Percentiles rank a stretch among this genome's conserved stretches.
These are phyloP conservation scores for Aspergillus pseudonomiae DNA, from an alignment of 2,329 filamentous ascomycete genomes.

Conservation along the genomic window DNA sequence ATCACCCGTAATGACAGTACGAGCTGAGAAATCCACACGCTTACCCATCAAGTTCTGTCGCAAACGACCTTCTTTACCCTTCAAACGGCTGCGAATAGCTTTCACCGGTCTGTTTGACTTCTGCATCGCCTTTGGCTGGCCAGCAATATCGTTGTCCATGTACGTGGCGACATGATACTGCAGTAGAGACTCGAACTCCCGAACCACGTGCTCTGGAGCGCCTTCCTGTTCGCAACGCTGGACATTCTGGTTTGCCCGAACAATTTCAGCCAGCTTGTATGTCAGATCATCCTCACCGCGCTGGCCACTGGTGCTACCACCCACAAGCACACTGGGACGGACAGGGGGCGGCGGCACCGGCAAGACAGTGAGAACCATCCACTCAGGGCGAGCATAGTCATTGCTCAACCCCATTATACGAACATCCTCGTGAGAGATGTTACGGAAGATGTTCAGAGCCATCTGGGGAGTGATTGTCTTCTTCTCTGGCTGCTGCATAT, in stretches of 20 bases:
- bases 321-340: slow-evolving; percentile 94
- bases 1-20: slow-evolving; percentile 99
- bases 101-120: slow-evolving; percentile 97
- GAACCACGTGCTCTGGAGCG: slow-evolving; percentile 84
- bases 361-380: slow-evolving; percentile 95
- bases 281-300: slow-evolving; percentile 98
- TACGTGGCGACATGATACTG: slow-evolving; percentile 99
- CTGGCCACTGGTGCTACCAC: slow-evolving; percentile 87
- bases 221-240: slow-evolving; percentile 88
- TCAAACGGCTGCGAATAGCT: slow-evolving; percentile 92
- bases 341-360: slow-evolving; percentile 95
- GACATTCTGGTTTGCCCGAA: slow-evolving; percentile 95
- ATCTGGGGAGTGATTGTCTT: slow-evolving; percentile 79
- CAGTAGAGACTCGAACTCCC: slow-evolving; percentile 86
- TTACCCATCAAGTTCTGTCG: slow-evolving; percentile 99
- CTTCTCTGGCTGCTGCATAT: slow-evolving; percentile 73
- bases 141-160: slow-evolving; percentile 99
- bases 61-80: slow-evolving; percentile 98
- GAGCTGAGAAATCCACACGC: slow-evolving; percentile 97
- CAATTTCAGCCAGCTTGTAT: slow-evolving; percentile 98
- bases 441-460: slow-evolving; percentile 83
- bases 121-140: slow-evolving; percentile 89
- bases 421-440: slow-evolving; percentile 80
- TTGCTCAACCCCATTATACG: slow-evolving; percentile 87
- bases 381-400: slow-evolving; percentile 94